Evolutionary conservation across 2,329 filamentous ascomycete genomes (phyloP).

Genomic region (Aspergillus fischeri): DNA sequence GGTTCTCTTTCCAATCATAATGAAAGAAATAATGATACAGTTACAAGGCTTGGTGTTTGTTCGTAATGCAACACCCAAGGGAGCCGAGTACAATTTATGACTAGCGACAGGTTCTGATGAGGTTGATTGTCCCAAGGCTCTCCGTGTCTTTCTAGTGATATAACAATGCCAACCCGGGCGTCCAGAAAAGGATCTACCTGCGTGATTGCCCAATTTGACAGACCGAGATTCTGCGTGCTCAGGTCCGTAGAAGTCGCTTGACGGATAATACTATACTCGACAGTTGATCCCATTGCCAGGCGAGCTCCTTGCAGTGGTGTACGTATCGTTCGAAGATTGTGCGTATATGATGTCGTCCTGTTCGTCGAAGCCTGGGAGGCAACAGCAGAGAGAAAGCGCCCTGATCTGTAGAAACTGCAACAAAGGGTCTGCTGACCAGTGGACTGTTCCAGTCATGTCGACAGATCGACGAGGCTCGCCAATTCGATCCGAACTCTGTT

Average conservation of each 20-base stretch:
- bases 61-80: background rate
- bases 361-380: background rate
- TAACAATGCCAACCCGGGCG: background rate
- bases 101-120: background rate
- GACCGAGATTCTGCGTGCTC: background rate
- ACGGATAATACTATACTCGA: background rate
- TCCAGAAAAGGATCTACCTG: background rate
- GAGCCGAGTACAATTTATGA: background rate
- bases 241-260: background rate
- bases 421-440: background rate
- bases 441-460: background rate
- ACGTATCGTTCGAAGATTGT: slow-evolving; percentile 13
- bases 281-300: background rate
- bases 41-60: background rate
- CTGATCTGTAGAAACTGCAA: slow-evolving; percentile 1
- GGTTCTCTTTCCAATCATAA: background rate
- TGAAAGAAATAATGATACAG: background rate
- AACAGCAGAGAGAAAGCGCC: slow-evolving; percentile 7
- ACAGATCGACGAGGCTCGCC: slow-evolving; percentile 5
- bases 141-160: background rate
- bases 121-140: background rate
- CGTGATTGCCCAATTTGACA: background rate
- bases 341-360: slow-evolving; percentile 4
- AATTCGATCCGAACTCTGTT: background rate
- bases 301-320: slow-evolving; percentile 10